Percentiles rank a stretch among this genome's conserved stretches.
These are phyloP conservation scores for Talaromyces sp. DNA, from an alignment of 2,329 filamentous ascomycete species.

Conservation along the genomic window DNA sequence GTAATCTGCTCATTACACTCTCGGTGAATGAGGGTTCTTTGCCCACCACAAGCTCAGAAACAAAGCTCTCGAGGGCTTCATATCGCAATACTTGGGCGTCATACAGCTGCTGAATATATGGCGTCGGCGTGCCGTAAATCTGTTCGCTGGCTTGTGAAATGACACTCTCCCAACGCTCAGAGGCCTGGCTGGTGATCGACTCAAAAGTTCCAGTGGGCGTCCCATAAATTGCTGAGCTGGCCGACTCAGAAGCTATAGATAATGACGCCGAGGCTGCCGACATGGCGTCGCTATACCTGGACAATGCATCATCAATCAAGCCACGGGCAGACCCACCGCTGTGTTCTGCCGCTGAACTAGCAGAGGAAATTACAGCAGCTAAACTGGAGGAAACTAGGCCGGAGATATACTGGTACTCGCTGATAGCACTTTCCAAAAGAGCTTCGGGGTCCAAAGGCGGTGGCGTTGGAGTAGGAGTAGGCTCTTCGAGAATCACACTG, in stretches of 20 bases:
- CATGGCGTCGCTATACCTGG: constrained; percentile 42
- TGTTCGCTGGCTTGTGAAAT: constrained; percentile 63
- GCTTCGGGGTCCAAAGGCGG: constrained; percentile 27
- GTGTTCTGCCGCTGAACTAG: constrained; percentile 33
- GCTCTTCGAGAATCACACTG: constrained; percentile 60
- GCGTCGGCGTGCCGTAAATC: constrained; percentile 63
- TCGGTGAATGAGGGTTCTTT: constrained; percentile 78
- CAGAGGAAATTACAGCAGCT: constrained; percentile 36
- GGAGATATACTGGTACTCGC: constrained; percentile 33
- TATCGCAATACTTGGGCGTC: constrained; percentile 51
- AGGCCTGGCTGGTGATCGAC: constrained; percentile 52
- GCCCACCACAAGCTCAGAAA: constrained; percentile 70
- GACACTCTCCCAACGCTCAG: constrained; percentile 59
- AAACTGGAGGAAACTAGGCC: constrained; percentile 38
- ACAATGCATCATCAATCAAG: constrained; percentile 41
- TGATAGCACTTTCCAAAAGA: constrained; percentile 31
- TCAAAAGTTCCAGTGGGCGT: constrained; percentile 37
- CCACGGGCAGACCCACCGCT: constrained; percentile 33
- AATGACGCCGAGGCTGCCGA: constrained; percentile 41
- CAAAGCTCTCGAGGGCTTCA: constrained; percentile 62
- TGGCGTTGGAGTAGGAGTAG: constrained; percentile 52
- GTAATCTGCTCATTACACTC: constrained; percentile 67
- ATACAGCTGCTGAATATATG: constrained; percentile 57
- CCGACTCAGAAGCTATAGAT: constrained; percentile 35
- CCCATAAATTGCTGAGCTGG: constrained; percentile 44